Conservation (phyloP, 768 basidiomycete species). For the Amanita brunnescens region DNA sequence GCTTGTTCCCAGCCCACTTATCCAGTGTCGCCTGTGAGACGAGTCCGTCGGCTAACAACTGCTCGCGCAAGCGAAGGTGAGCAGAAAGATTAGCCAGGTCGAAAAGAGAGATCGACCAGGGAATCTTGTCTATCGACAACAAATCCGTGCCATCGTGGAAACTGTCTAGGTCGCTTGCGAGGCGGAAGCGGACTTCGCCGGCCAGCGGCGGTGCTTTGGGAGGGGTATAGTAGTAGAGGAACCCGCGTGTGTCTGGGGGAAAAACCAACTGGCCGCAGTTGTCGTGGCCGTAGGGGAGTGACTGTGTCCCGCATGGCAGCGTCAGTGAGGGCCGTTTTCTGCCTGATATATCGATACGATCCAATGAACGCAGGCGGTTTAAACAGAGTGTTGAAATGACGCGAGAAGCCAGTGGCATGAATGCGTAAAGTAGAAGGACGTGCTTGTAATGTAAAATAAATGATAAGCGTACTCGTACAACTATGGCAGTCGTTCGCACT, state of each 20-base stretch:
- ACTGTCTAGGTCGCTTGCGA: not conserved
- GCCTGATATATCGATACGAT: not conserved
- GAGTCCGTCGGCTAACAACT: not conserved
- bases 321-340: not conserved
- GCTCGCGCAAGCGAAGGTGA: not conserved
- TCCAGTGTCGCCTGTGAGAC: not conserved
- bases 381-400: not conserved
- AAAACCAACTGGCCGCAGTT: not conserved
- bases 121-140: not conserved
- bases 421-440: no score
- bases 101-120: no score
- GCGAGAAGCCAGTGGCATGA: no score
- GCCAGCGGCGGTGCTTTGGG: constrained; percentile 3
- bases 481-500: no score
- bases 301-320: not conserved
- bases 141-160: not conserved
- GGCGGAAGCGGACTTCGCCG: constrained; percentile 8
- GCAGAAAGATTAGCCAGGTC: not conserved
- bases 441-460: no score
- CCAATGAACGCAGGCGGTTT: not conserved
- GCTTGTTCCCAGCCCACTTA: no score
- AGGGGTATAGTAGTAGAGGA: constrained; percentile 8
- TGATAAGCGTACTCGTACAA: no score
- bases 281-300: not conserved
- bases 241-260: constrained; percentile 7